phyloP scores from a whole-genome alignment of 345 rosid species.

The Salix suchowensis region DNA sequence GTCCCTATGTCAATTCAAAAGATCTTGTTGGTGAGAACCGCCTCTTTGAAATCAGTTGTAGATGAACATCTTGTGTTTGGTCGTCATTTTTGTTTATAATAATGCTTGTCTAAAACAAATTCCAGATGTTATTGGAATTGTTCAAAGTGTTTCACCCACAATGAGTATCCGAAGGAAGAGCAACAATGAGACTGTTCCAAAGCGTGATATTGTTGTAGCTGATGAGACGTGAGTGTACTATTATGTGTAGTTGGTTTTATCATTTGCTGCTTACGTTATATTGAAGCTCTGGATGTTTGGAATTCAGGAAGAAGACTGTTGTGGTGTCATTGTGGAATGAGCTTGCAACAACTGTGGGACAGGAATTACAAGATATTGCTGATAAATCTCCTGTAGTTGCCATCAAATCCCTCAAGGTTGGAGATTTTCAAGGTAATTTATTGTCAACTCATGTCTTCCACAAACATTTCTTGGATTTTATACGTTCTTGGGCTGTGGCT shows the following conservation, averaged over 20 bases:
- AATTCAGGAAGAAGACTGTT: constrained; percentile 68
- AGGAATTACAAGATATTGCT: constrained; percentile 63
- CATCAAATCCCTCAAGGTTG: constrained; percentile 75
- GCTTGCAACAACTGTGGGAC: constrained; percentile 70
- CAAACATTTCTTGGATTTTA: not conserved
- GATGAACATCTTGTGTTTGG: too few species aligned
- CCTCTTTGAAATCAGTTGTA: not conserved
- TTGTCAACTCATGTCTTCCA: not conserved
- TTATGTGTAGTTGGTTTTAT: not conserved
- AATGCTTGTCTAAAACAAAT: not conserved
- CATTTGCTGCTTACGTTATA: not conserved
- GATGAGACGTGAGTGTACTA: constrained; percentile 57
- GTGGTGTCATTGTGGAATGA: constrained; percentile 86
- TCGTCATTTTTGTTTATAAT: not conserved
- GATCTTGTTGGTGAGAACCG: constrained; percentile 66
- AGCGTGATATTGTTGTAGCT: constrained; percentile 78
- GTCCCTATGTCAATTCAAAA: constrained; percentile 59
- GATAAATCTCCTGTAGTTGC: constrained; percentile 71
- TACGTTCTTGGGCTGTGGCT: not conserved
- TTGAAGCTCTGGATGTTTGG: not conserved
- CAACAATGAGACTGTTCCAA: constrained; percentile 69
- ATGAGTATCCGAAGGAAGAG: constrained; percentile 73
- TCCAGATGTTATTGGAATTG: constrained; percentile 78
- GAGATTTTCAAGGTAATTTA: constrained; percentile 83
- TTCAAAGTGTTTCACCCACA: constrained; percentile 77